These are phyloP conservation scores for Erodium texanum DNA, from an alignment of 441 rosid species.

Conservation along the genomic window DNA sequence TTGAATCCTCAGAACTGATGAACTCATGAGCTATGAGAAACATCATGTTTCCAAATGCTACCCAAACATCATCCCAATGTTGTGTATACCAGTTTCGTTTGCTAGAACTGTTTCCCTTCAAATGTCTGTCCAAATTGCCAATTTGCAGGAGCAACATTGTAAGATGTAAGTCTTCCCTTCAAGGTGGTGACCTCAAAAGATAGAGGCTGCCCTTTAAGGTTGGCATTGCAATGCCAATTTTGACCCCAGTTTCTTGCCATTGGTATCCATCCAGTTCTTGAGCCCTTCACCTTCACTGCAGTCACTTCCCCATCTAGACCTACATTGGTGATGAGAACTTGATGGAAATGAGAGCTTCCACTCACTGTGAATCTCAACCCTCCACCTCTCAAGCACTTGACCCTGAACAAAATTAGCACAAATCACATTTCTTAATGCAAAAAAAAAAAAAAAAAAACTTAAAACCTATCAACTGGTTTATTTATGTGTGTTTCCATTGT, in stretches of 20 bases:
- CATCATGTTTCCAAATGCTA: neutral
- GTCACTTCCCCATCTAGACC: constrained; percentile 68
- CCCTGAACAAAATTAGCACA: constrained; percentile 33
- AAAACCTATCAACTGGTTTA: neutral
- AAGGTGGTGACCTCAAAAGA: constrained; percentile 73
- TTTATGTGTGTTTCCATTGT: neutral
- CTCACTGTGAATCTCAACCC: constrained; percentile 63
- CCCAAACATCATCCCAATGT: neutral
- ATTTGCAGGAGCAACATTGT: constrained; percentile 63
- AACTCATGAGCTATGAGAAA: neutral
- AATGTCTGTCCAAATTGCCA: constrained; percentile 78
- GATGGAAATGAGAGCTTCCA: constrained; percentile 60
- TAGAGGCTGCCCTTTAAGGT: constrained; percentile 66
- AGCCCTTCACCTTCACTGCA: constrained; percentile 80
- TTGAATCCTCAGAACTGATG: neutral
- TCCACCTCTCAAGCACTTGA: constrained; percentile 56
- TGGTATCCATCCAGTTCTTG: constrained; percentile 81
- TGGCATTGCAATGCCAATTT: constrained; percentile 64
- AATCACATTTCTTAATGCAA: neutral
- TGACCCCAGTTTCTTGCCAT: constrained; percentile 96
- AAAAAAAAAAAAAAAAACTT: neutral
- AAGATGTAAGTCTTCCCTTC: constrained; percentile 51
- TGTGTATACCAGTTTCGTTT: constrained; percentile 1
- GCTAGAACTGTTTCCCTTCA: constrained; percentile 67
- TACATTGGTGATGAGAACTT: constrained; percentile 65